A percentile compares a stretch with the other conserved stretches of the same genome.
Evolutionary conservation across 495 filamentous ascomycete genomes (phyloP).

Genomic region (Bathelium albidoporum): DNA sequence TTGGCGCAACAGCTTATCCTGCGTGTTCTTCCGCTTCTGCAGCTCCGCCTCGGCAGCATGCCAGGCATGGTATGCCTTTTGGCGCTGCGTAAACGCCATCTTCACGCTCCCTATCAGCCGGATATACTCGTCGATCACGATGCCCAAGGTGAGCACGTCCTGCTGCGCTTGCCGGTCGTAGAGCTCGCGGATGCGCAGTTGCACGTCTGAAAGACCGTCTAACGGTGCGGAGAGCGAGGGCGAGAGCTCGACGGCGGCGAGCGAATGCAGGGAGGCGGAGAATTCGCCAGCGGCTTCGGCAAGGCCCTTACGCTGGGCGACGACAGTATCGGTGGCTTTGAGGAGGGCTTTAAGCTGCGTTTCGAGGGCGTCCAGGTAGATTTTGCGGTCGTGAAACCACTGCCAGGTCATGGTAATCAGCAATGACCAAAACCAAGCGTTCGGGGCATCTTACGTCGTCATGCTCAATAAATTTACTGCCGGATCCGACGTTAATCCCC

Average conservation of each 20-base stretch:
- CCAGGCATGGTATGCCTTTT: conserved; percentile 92
- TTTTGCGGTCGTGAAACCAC: conserved; percentile 96
- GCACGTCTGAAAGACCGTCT: conserved; percentile 81
- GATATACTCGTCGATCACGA: conserved; percentile 97
- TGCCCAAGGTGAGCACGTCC: conserved; percentile 89
- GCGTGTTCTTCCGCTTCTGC: conserved; percentile 69
- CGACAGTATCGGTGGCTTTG: conserved; percentile 87
- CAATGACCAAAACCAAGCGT: conserved; percentile 9
- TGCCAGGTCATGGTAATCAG: conserved; percentile 23
- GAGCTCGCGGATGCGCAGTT: conserved; percentile 84
- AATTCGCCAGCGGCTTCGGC: conserved; percentile 91
- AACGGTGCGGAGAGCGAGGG: conserved; percentile 79
- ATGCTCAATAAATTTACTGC: conserved; percentile 88
- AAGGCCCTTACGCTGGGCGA: conserved; percentile 80
- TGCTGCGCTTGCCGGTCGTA: conserved; percentile 96
- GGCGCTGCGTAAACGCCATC: conserved; percentile 79
- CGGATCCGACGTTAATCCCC: conserved; percentile 61
- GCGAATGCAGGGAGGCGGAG: conserved; percentile 76
- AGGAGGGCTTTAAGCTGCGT: conserved; percentile 87
- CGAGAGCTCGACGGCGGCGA: conserved; percentile 80
- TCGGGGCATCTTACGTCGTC: conserved; percentile 66
- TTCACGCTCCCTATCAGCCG: conserved; percentile 89
- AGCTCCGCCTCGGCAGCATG: conserved; percentile 80
- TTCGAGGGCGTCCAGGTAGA: conserved; percentile 91
- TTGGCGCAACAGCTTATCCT: conserved; percentile 87